Evolutionary conservation across 257 asterid species (phyloP).

Genomic region (Rhazya stricta): DNA sequence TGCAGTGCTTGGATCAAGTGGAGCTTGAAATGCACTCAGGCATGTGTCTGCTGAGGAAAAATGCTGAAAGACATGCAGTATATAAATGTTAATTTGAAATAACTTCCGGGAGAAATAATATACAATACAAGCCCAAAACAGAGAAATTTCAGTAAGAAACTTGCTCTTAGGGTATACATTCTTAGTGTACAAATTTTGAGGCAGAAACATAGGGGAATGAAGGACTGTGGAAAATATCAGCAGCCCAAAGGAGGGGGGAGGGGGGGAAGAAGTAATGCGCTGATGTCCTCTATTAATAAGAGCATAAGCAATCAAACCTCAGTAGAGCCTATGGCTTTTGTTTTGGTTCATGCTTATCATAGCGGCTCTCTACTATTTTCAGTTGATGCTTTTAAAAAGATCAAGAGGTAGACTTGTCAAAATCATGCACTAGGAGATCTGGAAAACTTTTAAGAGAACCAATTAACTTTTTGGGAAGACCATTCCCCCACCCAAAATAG

Average conservation of each 20-base stretch:
- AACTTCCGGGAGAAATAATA: background rate
- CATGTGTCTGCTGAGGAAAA: constrained; percentile 83
- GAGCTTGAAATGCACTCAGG: constrained; percentile 88
- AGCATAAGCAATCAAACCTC: background rate
- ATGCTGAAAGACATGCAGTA: constrained; percentile 44
- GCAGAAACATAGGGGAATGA: background rate
- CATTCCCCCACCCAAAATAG: background rate
- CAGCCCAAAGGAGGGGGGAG: too few species aligned
- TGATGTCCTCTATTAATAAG: too few species aligned
- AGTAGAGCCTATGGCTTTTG: background rate
- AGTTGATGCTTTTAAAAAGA: background rate
- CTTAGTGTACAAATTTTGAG: background rate
- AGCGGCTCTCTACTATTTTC: background rate
- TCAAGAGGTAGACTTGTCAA: background rate
- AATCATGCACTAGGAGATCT: background rate
- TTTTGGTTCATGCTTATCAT: background rate
- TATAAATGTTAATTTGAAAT: background rate
- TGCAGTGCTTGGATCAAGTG: constrained; percentile 96
- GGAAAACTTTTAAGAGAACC: background rate
- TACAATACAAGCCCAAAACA: background rate
- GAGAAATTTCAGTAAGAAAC: background rate
- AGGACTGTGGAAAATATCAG: background rate
- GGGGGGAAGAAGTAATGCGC: too few species aligned
- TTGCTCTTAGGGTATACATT: background rate
- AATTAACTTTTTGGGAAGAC: background rate